Evolutionary conservation across 352 stramenopile genomes (phyloP).

Genomic region (Phytophthora chlamydospora): DNA sequence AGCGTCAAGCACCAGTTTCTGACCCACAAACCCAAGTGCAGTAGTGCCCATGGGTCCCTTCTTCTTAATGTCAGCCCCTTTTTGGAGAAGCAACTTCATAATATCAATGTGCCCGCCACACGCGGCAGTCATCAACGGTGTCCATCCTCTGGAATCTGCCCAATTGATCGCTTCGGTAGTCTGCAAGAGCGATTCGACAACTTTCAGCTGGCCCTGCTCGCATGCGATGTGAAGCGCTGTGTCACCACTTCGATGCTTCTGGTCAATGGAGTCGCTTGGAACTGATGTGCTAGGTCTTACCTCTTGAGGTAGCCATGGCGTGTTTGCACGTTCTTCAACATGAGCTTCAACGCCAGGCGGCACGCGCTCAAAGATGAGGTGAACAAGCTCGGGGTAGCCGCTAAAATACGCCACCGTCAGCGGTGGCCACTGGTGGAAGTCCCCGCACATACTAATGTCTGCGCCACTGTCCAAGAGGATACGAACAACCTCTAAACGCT

Average conservation of each 20-base stretch:
- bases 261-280: neutral
- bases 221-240: slow-evolving; percentile 11
- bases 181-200: slow-evolving; percentile 5
- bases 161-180: neutral
- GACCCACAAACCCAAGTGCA: neutral
- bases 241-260: slow-evolving; percentile 13
- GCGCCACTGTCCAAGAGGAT: slow-evolving; percentile 5
- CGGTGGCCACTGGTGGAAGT: slow-evolving; percentile 1
- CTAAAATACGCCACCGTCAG: slow-evolving; percentile 3
- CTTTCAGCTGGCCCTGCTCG: slow-evolving; percentile 1
- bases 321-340: neutral
- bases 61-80: slow-evolving; percentile 1
- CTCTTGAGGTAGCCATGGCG: no score
- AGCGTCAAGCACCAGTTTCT: neutral
- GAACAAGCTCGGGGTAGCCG: slow-evolving; percentile 2
- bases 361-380: neutral
- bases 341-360: neutral
- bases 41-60: neutral
- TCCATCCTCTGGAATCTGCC: no score
- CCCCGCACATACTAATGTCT: neutral
- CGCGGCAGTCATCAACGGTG: no score
- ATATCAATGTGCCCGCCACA: neutral
- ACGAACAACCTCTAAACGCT: slow-evolving; percentile 4
- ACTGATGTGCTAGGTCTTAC: no score
- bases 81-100: neutral